These are phyloP conservation scores for Umbelopsis sp. DNA, from an alignment of 192 early-diverging fungal genomes.

Conservation along the genomic window DNA sequence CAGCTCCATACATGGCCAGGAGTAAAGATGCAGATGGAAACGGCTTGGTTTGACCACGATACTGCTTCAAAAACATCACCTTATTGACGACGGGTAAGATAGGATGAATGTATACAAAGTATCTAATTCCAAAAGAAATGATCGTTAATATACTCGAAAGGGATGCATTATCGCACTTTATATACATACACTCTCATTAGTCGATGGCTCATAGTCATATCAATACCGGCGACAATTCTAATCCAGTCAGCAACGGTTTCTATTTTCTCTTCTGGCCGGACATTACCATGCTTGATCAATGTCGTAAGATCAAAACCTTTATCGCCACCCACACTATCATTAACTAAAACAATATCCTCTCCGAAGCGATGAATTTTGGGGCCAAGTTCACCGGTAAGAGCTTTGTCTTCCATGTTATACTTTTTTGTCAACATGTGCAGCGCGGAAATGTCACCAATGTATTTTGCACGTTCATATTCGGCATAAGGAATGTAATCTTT, in stretches of 20 bases:
- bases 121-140: constrained; percentile 33
- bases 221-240: constrained; percentile 31
- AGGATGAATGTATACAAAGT: constrained; percentile 71
- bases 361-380: constrained; percentile 27
- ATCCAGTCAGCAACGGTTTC: constrained; percentile 39
- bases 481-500: constrained; percentile 8
- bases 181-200: constrained; percentile 35
- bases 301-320: constrained; percentile 1
- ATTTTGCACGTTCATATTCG: constrained; percentile 22
- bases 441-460: constrained; percentile 34
- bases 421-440: constrained; percentile 34
- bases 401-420: constrained; percentile 31
- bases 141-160: background rate
- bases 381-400: constrained; percentile 1
- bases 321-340: constrained; percentile 8
- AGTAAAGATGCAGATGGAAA: constrained; percentile 38
- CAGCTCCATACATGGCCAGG: constrained; percentile 37
- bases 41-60: constrained; percentile 26
- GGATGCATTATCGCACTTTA: background rate
- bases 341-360: constrained; percentile 30
- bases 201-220: constrained; percentile 33
- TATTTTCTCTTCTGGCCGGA: constrained; percentile 33
- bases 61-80: constrained; percentile 56
- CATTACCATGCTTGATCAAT: constrained; percentile 24
- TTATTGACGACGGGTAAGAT: constrained; percentile 73